Evolutionary conservation across 2,329 filamentous ascomycete genomes (phyloP).

Genomic region (Clonostachys chloroleuca): DNA sequence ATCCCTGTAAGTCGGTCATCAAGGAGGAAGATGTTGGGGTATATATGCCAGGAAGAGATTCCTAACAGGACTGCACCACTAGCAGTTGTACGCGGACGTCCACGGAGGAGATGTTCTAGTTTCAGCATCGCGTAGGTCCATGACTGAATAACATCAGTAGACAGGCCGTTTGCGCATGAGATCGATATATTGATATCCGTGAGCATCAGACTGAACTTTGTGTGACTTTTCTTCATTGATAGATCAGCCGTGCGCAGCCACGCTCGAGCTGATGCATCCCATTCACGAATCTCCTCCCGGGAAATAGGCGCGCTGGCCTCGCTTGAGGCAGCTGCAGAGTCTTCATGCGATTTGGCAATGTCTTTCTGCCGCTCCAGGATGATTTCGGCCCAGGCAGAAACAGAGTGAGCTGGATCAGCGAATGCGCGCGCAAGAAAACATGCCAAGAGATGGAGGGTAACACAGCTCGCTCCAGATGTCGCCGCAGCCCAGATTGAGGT

Average conservation of each 20-base stretch:
- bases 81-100: background rate
- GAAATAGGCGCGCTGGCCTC: slow-evolving; percentile 11
- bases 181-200: slow-evolving; percentile 8
- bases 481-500: slow-evolving; percentile 15
- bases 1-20: background rate
- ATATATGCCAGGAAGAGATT: background rate
- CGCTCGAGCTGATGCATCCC: slow-evolving; percentile 22
- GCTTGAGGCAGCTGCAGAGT: background rate
- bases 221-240: slow-evolving; percentile 12
- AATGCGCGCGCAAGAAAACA: slow-evolving; percentile 21
- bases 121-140: background rate
- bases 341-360: background rate
- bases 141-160: background rate
- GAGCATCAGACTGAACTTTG: slow-evolving; percentile 13
- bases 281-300: slow-evolving; percentile 13
- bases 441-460: slow-evolving; percentile 22
- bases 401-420: slow-evolving; percentile 11
- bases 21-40: background rate
- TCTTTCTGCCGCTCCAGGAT: slow-evolving; percentile 6
- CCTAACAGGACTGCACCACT: background rate
- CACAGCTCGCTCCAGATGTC: slow-evolving; percentile 15
- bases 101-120: background rate
- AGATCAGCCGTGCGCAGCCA: slow-evolving; percentile 21
- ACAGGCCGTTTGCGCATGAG: background rate
- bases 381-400: slow-evolving; percentile 22